A percentile compares a stretch with the other conserved stretches of the same genome.
Conservation (phyloP, 2,329 filamentous ascomycete genomes). For the Nothophoma quercina region DNA sequence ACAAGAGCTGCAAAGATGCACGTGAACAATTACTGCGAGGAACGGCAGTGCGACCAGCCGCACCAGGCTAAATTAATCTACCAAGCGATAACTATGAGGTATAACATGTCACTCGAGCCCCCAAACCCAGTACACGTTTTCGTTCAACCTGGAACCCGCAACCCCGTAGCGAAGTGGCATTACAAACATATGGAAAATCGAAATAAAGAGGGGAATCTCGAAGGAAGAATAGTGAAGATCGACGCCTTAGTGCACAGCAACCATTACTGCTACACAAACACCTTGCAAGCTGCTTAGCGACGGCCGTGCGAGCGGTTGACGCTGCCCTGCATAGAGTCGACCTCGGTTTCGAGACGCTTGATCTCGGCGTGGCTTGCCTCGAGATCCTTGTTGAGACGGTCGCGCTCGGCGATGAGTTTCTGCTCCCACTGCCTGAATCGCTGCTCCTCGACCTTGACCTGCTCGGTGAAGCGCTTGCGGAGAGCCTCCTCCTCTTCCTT, state of each 20-base stretch:
- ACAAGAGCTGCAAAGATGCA: neutral
- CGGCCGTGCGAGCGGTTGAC: conserved; percentile 91
- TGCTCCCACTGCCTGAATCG: conserved; percentile 99
- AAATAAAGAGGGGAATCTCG: conserved; percentile 52
- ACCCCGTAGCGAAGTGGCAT: conserved; percentile 46
- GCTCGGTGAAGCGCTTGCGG: conserved; percentile 98
- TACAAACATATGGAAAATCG: conserved; percentile 50
- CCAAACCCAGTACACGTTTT: conserved; percentile 20
- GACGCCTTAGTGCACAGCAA: conserved; percentile 27
- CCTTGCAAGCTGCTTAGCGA: conserved; percentile 65
- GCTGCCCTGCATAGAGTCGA: conserved; percentile 90
- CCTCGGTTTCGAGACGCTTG: conserved; percentile 89
- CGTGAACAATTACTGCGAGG: neutral
- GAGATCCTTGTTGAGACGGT: conserved; percentile 99
- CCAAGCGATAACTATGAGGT: conserved; percentile 17
- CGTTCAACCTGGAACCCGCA: conserved; percentile 17
- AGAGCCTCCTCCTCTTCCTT: conserved; percentile 99
- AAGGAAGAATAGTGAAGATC: conserved; percentile 40
- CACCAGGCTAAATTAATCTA: conserved; percentile 21
- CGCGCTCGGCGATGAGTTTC: conserved; percentile 98
- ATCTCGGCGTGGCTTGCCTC: conserved; percentile 93
- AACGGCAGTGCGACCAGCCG: conserved; percentile 8
- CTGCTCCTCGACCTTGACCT: conserved; percentile 99
- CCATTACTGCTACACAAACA: conserved; percentile 19
- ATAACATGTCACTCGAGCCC: conserved; percentile 16